A percentile compares a stretch with the other conserved stretches of the same genome.
These are phyloP conservation scores for Aphanomyces cochlioides DNA, from an alignment of 352 stramenopile genomes.

Conservation along the genomic window DNA sequence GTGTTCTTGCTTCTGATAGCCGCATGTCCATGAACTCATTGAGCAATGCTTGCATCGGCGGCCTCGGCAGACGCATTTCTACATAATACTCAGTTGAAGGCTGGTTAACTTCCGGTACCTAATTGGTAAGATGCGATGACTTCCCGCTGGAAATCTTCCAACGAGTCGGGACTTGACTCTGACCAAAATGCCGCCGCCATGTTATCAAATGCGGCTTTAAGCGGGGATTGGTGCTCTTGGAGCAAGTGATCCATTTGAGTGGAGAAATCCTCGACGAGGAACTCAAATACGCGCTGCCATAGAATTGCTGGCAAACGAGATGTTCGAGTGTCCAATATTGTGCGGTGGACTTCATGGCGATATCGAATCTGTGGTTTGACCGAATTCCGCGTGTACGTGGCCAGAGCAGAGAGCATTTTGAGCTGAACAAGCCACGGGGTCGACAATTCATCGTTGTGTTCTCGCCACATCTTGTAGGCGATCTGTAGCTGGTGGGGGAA, in stretches of 20 bases:
- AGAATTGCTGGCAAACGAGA: slow-evolving; percentile 1
- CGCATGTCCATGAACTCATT: slow-evolving; percentile 17
- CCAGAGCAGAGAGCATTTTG: neutral
- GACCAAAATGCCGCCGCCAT: neutral
- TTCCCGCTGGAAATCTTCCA: neutral
- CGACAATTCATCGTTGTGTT: neutral
- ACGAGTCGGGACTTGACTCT: neutral
- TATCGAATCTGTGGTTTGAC: neutral
- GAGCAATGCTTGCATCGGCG: neutral
- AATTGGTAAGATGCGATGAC: slow-evolving; percentile 1
- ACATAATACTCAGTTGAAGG: neutral
- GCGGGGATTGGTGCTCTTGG: neutral
- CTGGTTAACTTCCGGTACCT: neutral
- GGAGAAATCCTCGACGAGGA: slow-evolving; percentile 19
- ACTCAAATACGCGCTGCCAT: slow-evolving; percentile 18
- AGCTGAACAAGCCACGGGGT: slow-evolving; percentile 9
- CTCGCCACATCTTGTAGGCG: slow-evolving; percentile 3
- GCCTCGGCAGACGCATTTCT: neutral
- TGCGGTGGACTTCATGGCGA: slow-evolving; percentile 24
- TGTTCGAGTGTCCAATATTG: slow-evolving; percentile 5
- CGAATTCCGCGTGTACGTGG: no score
- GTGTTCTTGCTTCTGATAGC: slow-evolving; percentile 7
- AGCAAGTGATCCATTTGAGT: neutral
- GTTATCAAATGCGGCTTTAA: neutral
- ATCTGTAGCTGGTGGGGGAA: neutral